Conservation (phyloP, 352 stramenopile genomes). For the Pythium volutum region DNA sequence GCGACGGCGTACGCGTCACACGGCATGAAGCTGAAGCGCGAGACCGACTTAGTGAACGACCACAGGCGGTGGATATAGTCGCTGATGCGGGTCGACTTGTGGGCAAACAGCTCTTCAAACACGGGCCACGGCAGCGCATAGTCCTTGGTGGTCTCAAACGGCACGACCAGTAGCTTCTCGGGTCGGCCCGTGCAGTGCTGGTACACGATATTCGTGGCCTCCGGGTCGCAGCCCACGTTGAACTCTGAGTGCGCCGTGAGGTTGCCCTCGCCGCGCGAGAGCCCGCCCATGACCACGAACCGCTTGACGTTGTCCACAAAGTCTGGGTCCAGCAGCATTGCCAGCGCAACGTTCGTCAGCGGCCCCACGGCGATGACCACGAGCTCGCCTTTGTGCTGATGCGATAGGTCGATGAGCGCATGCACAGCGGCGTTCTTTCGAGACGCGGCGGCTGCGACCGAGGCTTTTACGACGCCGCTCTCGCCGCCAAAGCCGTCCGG, state of each 20-base stretch:
- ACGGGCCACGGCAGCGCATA: slow-evolving; percentile 52
- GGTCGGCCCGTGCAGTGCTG: slow-evolving; percentile 45
- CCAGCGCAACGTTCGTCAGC: slow-evolving; percentile 78
- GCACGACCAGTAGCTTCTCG: slow-evolving; percentile 61
- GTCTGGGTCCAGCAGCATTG: slow-evolving; percentile 62
- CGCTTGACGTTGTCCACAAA: slow-evolving; percentile 63
- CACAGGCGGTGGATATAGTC: slow-evolving; percentile 64
- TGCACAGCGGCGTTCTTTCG: slow-evolving; percentile 65
- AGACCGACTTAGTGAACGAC: slow-evolving; percentile 51
- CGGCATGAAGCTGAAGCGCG: slow-evolving; percentile 48
- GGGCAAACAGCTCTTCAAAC: slow-evolving; percentile 66
- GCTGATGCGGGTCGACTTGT: slow-evolving; percentile 31
- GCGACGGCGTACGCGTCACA: slow-evolving; percentile 77
- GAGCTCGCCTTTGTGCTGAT: slow-evolving; percentile 61
- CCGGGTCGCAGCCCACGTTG: slow-evolving; percentile 79
- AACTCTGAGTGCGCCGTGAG: slow-evolving; percentile 68
- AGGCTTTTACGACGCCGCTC: slow-evolving; percentile 37
- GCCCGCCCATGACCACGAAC: slow-evolving; percentile 72
- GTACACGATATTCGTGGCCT: slow-evolving; percentile 73
- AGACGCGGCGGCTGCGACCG: slow-evolving; percentile 19
- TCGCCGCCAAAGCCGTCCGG: slow-evolving; percentile 66
- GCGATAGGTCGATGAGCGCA: slow-evolving; percentile 52
- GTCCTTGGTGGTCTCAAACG: slow-evolving; percentile 68
- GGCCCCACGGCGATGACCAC: slow-evolving; percentile 71
- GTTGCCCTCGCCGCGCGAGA: slow-evolving; percentile 69